Conservation (phyloP, 2,329 filamentous ascomycete genomes). For the Teratosphaeria viscida region DNA sequence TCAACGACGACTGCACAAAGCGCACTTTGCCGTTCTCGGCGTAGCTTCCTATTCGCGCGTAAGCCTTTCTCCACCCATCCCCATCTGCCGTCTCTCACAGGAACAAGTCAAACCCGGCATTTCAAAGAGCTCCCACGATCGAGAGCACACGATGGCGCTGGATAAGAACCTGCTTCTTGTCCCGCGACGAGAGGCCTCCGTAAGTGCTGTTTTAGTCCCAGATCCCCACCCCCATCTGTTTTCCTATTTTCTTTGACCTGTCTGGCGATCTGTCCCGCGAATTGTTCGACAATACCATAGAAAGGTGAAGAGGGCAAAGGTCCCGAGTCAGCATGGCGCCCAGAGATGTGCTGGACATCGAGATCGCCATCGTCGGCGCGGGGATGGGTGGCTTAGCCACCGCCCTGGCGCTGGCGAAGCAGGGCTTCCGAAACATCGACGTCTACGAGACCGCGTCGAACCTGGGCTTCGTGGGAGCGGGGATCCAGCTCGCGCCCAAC, state of each 20-base stretch:
- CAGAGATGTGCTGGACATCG: conserved; percentile 22
- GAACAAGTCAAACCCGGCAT: background rate
- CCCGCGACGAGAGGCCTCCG: background rate
- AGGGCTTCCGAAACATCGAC: conserved; percentile 62
- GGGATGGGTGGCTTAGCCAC: conserved; percentile 68
- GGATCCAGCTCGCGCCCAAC: conserved; percentile 76
- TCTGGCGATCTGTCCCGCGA: background rate
- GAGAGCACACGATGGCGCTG: background rate
- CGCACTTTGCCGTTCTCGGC: background rate
- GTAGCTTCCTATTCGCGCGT: background rate
- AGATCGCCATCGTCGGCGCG: conserved; percentile 26
- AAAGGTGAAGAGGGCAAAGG: background rate
- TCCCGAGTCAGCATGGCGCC: conserved; percentile 15
- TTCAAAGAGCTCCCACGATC: background rate
- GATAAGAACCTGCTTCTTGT: background rate
- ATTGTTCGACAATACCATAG: background rate
- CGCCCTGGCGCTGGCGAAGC: conserved; percentile 63
- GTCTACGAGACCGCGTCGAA: conserved; percentile 64
- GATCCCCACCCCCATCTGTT: background rate
- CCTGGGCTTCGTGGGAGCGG: conserved; percentile 72
- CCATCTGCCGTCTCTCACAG: background rate
- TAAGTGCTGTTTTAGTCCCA: background rate
- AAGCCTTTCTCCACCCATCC: background rate
- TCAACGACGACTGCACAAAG: no score
- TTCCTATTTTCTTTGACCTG: background rate